Base-by-base conservation (phyloP, 2,329 filamentous ascomycete species). In the Plectosphaerella cucumerina region DNA sequence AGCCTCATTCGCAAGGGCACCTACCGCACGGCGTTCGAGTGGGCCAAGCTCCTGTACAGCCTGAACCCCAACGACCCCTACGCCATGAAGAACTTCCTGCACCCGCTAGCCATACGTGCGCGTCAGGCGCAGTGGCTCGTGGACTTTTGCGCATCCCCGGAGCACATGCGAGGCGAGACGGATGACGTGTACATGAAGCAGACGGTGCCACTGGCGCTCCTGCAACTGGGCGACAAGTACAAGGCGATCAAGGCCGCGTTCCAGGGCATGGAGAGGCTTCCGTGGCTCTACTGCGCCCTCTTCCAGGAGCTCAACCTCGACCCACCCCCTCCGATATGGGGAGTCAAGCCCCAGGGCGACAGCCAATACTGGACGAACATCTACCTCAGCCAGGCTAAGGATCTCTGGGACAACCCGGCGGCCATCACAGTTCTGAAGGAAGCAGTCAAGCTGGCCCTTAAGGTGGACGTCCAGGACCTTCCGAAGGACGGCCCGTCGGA, bases 1-100 rank as follows among this genome's bases (percentile, higher is more conserved):
- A 94, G 90, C 58, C 75, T 99, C 20, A 80, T 90, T 15, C 85
- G 90, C 70, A 93, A 95, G 60, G 91, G 92, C n/a, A 97, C 93
- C 1, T 96, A 90, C 76, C 81, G 91, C 44, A 97, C 94, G 1
- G 90, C 91, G 0, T 84, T 96, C 45, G 94, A 97, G 68, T 99
- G 94, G 92, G 82, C 89, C 6, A 96, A 94, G 70, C 71, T 97
- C 6, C 74, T 97, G 10, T 77, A 95, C 26, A 82, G 85, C 52
- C 70, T 97, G 52, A 83, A 91, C 58, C 84, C 84, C 45, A 72
- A 76, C 4, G 94, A 99, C 63, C 91, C 91, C 0, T 97, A 96
- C 61, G 89, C 84, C 44, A 82, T 96, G 62, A 79, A 85, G 53
- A 81, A 96, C 50, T 80, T 90, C 56, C 82, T 96, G 46, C 93